Evolutionary conservation across 805 yeast genomes (phyloP).

Genomic region (Spathaspora girioi): DNA sequence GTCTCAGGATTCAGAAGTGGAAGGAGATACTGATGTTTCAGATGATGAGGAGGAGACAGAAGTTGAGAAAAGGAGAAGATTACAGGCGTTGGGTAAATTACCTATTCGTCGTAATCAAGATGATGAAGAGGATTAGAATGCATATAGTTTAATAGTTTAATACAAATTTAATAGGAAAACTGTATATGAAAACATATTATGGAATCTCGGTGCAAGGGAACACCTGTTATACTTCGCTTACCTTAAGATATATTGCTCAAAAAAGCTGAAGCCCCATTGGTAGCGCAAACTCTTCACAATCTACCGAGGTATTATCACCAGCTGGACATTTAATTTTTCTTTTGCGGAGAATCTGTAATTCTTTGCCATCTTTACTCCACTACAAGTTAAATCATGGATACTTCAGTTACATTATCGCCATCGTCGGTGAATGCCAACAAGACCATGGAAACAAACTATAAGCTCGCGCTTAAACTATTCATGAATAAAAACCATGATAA

Average conservation of each 20-base stretch:
- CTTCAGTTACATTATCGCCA: slow-evolving; percentile 2
- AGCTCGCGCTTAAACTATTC: slow-evolving; percentile 35
- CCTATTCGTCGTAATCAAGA: slow-evolving; percentile 37
- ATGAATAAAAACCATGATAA: slow-evolving; percentile 33
- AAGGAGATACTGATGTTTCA: slow-evolving; percentile 14
- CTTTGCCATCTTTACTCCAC: background rate
- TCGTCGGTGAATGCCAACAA: background rate
- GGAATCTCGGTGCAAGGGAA: no score
- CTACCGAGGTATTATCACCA: background rate
- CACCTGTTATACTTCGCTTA: no score
- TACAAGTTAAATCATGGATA: background rate
- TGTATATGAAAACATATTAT: no score
- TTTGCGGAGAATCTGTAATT: slow-evolving; percentile 1
- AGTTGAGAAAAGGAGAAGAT: slow-evolving; percentile 61
- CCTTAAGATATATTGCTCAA: no score
- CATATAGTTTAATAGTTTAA: background rate
- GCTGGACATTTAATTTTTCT: background rate
- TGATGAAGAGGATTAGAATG: slow-evolving; percentile 41
- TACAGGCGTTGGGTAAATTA: slow-evolving; percentile 51
- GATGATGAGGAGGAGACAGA: slow-evolving; percentile 47
- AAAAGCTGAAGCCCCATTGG: no score
- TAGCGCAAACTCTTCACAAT: background rate
- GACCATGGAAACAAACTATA: slow-evolving; percentile 18
- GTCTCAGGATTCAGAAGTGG: slow-evolving; percentile 17
- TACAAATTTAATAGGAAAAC: no score